These are phyloP conservation scores for Tolypocladium tropicale DNA, from an alignment of 2,329 filamentous ascomycete species.

Conservation along the genomic window DNA sequence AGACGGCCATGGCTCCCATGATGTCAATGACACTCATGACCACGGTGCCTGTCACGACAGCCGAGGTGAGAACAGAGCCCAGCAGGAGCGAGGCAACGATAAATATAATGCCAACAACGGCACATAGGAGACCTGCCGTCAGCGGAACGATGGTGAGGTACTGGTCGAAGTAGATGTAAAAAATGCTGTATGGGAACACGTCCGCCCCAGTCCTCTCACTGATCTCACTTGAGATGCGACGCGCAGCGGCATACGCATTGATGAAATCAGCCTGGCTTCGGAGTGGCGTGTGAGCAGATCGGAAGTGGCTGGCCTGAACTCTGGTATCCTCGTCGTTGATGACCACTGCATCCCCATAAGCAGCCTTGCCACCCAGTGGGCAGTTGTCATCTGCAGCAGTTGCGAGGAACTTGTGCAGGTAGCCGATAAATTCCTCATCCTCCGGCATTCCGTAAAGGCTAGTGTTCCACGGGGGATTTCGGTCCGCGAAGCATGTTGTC, in stretches of 20 bases:
- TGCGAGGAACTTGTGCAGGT: constrained; percentile 72
- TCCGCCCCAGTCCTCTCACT: constrained; percentile 61
- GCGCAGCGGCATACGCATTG: constrained; percentile 75
- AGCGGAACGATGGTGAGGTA: constrained; percentile 78
- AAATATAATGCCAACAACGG: constrained; percentile 79
- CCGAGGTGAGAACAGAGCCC: constrained; percentile 71
- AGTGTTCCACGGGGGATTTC: constrained; percentile 78
- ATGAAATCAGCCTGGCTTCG: constrained; percentile 90
- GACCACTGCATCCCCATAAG: constrained; percentile 77
- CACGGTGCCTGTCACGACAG: constrained; percentile 77
- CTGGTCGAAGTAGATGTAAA: constrained; percentile 99
- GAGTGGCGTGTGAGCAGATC: constrained; percentile 78
- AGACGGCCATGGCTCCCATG: constrained; percentile 86
- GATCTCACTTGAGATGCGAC: constrained; percentile 75
- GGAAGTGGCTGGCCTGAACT: constrained; percentile 80
- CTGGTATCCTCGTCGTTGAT: constrained; percentile 57
- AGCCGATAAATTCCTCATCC: constrained; percentile 80
- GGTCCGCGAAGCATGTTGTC: constrained; percentile 67
- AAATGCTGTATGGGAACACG: constrained; percentile 93
- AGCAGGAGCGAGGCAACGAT: constrained; percentile 69
- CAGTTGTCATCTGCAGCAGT: constrained; percentile 76
- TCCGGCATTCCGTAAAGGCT: constrained; percentile 87
- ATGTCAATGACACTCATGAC: constrained; percentile 92
- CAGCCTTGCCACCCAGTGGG: constrained; percentile 77
- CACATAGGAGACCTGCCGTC: constrained; percentile 68